These are phyloP conservation scores for Venturia asperata DNA, from an alignment of 2,329 filamentous ascomycete species.

Conservation along the genomic window DNA sequence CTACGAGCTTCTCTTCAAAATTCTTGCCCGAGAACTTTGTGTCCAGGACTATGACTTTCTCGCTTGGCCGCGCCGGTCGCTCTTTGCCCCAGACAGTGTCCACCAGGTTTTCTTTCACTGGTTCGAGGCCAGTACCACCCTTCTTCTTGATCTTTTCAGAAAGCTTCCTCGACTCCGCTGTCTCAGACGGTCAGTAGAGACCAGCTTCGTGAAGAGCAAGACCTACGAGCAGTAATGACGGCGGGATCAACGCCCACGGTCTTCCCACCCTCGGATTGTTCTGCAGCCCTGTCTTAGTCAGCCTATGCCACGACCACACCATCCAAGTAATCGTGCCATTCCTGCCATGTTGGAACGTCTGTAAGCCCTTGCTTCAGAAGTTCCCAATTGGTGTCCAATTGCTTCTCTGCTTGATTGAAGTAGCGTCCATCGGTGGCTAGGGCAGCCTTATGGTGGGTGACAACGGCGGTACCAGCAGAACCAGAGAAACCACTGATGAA, in stretches of 20 bases:
- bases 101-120: constrained; percentile 76
- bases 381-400: constrained; percentile 86
- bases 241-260: constrained; percentile 85
- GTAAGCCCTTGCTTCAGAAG: constrained; percentile 88
- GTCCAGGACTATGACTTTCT: constrained; percentile 65
- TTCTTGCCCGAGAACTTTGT: constrained; percentile 73
- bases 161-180: constrained; percentile 64
- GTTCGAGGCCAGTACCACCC: constrained; percentile 68
- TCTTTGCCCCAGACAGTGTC: constrained; percentile 78
- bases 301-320: constrained; percentile 5
- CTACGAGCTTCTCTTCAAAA: constrained; percentile 73
- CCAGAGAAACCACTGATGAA: constrained; percentile 93
- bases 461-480: constrained; percentile 85
- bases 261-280: constrained; percentile 80
- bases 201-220: constrained; percentile 37
- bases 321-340: constrained; percentile 56
- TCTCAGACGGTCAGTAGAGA: constrained; percentile 17
- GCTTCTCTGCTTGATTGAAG: constrained; percentile 90
- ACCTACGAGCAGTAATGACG: constrained; percentile 62
- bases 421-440: constrained; percentile 94
- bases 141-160: constrained; percentile 80
- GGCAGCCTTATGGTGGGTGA: constrained; percentile 79
- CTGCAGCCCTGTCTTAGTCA: constrained; percentile 49
- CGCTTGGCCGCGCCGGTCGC: constrained; percentile 66
- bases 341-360: constrained; percentile 94